A percentile compares a stretch with the other conserved stretches of the same genome.
Conservation (phyloP, 441 rosid genomes). For the Erodium chrysanthum region DNA sequence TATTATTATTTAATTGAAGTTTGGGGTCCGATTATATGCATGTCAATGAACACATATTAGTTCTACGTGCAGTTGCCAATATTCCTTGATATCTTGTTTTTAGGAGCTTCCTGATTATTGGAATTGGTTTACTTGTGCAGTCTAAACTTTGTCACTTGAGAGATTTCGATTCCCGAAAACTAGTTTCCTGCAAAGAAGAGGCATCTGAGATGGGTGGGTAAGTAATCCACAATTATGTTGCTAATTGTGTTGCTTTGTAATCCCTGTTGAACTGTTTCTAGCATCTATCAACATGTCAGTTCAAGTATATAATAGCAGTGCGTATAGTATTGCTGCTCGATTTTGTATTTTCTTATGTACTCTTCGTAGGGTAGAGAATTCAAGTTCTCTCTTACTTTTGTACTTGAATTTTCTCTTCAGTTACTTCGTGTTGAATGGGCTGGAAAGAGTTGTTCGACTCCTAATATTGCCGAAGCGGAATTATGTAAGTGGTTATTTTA, state of each 20-base stretch:
- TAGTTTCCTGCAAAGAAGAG: slow-evolving; percentile 65
- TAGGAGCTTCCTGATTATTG: slow-evolving; percentile 15
- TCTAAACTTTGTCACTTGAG: slow-evolving; percentile 68
- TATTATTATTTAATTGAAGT: not conserved
- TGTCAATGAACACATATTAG: not conserved
- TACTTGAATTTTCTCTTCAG: slow-evolving; percentile 28
- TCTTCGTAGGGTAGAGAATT: not conserved
- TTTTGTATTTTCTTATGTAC: not conserved
- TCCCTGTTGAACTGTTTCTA: not conserved
- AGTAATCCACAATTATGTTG: slow-evolving; percentile 24
- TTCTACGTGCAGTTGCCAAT: not conserved
- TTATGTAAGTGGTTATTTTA: slow-evolving; percentile 51
- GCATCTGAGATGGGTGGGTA: slow-evolving; percentile 91
- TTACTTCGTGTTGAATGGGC: slow-evolving; percentile 81
- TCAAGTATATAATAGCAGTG: not conserved
- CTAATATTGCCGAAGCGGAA: slow-evolving; percentile 79
- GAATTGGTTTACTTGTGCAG: slow-evolving; percentile 33
- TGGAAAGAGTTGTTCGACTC: slow-evolving; percentile 82
- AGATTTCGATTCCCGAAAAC: slow-evolving; percentile 46
- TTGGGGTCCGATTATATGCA: not conserved
- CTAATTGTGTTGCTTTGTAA: not conserved
- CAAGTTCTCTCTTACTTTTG: slow-evolving; percentile 3
- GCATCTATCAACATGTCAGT: not conserved
- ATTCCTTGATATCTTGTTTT: not conserved
- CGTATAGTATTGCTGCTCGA: not conserved